phyloP scores from a whole-genome alignment of 108 stramenopile genomes.

The Nannochloropsis granulata region DNA sequence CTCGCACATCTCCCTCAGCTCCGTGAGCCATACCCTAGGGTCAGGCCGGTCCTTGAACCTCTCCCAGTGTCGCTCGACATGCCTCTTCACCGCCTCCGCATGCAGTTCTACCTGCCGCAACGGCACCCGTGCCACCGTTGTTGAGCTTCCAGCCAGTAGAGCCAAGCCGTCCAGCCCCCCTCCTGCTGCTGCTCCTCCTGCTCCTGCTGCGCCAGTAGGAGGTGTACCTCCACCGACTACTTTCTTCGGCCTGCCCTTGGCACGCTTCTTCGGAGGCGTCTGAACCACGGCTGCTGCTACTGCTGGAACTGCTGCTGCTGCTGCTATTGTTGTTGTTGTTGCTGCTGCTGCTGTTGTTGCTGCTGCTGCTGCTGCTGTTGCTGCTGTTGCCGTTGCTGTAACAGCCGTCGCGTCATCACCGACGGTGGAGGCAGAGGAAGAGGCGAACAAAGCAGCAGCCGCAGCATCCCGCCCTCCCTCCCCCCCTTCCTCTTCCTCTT shows the following conservation, averaged over 20 bases:
- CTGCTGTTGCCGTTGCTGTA: no score
- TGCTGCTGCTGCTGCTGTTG: no score
- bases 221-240: not conserved
- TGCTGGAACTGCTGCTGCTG: no score
- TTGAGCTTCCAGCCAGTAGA: not conserved
- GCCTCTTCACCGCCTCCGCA: not conserved
- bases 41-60: not conserved
- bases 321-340: no score
- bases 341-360: no score
- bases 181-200: not conserved
- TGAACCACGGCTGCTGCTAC: not conserved
- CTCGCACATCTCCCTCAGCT: not conserved
- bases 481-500: not conserved
- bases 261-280: not conserved
- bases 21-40: not conserved
- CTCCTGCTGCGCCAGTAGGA: not conserved
- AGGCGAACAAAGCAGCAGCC: not conserved
- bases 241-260: not conserved
- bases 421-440: not conserved
- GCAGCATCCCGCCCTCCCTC: not conserved
- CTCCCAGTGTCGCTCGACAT: not conserved
- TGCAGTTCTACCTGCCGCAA: not conserved
- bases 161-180: not conserved
- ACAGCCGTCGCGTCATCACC: not conserved
- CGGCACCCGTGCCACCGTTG: not conserved